phyloP scores from a whole-genome alignment of 2,329 filamentous ascomycete species.

The Fusarium phyllophilum region DNA sequence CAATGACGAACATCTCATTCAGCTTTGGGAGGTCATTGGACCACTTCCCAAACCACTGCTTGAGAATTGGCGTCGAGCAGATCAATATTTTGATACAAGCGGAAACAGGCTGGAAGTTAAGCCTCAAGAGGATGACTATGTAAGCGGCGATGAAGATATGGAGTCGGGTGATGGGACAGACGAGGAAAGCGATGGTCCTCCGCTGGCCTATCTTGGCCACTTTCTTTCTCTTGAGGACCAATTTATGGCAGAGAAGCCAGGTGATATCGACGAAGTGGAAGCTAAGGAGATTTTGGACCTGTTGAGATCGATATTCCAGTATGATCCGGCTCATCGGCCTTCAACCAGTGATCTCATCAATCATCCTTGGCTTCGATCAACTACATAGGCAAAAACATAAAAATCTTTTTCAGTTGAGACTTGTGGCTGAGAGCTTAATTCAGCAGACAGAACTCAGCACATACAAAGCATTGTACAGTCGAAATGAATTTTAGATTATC shows the following conservation, averaged over 20 bases:
- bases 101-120: not conserved
- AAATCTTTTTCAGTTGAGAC: too few species aligned
- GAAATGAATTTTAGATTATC: fast-evolving
- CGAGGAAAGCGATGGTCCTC: not conserved
- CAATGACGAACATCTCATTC: not conserved
- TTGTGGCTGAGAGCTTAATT: too few species aligned
- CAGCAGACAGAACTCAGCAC: too few species aligned
- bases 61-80: not conserved
- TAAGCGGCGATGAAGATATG: not conserved
- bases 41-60: not conserved
- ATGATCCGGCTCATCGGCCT: not conserved
- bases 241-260: not conserved
- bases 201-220: not conserved
- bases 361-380: not conserved
- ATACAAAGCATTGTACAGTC: too few species aligned
- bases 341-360: not conserved
- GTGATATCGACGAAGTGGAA: not conserved
- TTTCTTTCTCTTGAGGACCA: not conserved
- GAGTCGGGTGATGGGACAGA: not conserved
- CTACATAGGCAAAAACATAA: too few species aligned
- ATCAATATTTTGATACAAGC: not conserved
- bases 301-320: not conserved
- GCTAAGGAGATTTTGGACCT: not conserved
- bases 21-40: not conserved
- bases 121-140: not conserved